phyloP scores from a whole-genome alignment of 139 green algal species.

The Tetraselmis chui region DNA sequence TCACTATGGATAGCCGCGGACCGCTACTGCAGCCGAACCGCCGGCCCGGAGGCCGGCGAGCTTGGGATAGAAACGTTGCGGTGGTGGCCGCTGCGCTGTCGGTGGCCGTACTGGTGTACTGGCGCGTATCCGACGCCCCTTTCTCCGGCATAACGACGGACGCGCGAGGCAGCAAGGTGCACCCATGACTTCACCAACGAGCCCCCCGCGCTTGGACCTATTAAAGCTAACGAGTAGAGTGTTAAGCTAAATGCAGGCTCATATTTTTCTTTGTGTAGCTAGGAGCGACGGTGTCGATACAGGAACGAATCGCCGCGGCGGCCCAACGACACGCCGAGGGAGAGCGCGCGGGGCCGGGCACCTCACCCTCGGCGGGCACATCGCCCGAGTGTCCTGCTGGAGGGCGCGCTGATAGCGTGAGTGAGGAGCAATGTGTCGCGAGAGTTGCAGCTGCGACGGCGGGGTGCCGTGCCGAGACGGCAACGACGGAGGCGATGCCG shows the following conservation, averaged over 20 bases:
- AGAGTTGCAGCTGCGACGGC: background rate
- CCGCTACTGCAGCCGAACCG: background rate
- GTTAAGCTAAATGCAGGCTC: too few relatives aligned
- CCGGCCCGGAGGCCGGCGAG: too few relatives aligned
- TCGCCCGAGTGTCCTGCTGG: too few relatives aligned
- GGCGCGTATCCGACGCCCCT: background rate
- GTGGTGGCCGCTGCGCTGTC: background rate
- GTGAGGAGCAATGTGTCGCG: background rate
- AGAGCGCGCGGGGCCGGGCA: too few relatives aligned
- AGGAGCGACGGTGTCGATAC: background rate
- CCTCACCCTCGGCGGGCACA: too few relatives aligned
- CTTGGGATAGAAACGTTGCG: background rate
- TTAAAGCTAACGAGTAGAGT: too few relatives aligned
- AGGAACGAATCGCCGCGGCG: background rate
- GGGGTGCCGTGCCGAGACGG: background rate
- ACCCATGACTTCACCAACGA: too few relatives aligned
- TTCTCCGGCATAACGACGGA: too few relatives aligned
- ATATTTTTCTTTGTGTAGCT: too few relatives aligned
- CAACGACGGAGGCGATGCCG: too few relatives aligned
- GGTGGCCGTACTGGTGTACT: background rate
- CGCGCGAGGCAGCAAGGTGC: too few relatives aligned
- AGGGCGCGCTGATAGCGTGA: background rate
- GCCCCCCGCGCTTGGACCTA: too few relatives aligned
- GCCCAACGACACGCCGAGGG: background rate
- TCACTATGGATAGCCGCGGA: background rate